These are phyloP conservation scores for Monosporascus sp. DNA, from an alignment of 2,329 filamentous ascomycete genomes.

Conservation along the genomic window DNA sequence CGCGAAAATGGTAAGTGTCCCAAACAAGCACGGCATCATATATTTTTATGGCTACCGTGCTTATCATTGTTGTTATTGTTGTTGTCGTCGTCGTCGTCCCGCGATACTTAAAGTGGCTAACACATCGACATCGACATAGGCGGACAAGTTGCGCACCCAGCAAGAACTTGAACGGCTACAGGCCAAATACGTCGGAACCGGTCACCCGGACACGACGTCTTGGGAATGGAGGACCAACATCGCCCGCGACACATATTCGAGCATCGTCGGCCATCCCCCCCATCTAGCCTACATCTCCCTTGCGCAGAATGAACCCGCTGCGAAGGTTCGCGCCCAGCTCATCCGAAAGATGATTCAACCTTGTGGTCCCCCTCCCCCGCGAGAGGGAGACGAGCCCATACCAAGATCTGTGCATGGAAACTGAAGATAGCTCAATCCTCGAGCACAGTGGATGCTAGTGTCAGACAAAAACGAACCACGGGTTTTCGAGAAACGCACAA, in stretches of 20 bases:
- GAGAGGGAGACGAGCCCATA: constrained; percentile 41
- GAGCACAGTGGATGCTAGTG: too few relatives aligned
- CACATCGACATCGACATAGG: constrained; percentile 41
- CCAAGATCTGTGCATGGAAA: constrained; percentile 5
- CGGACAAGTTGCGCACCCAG: constrained; percentile 95
- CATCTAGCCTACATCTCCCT: constrained; percentile 85
- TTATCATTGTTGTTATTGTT: background rate
- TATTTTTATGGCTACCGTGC: too few relatives aligned
- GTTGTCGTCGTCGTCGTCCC: background rate
- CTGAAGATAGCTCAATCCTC: background rate
- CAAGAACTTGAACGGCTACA: constrained; percentile 97
- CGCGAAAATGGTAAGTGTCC: too few relatives aligned
- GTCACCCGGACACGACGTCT: constrained; percentile 92
- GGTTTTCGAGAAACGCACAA: too few relatives aligned
- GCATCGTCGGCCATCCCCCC: constrained; percentile 83
- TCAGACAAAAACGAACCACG: too few relatives aligned
- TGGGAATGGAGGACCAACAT: constrained; percentile 98
- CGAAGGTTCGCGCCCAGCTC: constrained; percentile 73
- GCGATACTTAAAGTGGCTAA: background rate
- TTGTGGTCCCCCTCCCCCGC: constrained; percentile 50
- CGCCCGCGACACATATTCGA: constrained; percentile 85
- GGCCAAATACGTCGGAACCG: constrained; percentile 91
- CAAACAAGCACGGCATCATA: too few relatives aligned
- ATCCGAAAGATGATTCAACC: constrained; percentile 74
- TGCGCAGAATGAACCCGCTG: constrained; percentile 77